Evolutionary conservation across 257 asterid species (phyloP).

Genomic region (Nicotiana tabacum): DNA sequence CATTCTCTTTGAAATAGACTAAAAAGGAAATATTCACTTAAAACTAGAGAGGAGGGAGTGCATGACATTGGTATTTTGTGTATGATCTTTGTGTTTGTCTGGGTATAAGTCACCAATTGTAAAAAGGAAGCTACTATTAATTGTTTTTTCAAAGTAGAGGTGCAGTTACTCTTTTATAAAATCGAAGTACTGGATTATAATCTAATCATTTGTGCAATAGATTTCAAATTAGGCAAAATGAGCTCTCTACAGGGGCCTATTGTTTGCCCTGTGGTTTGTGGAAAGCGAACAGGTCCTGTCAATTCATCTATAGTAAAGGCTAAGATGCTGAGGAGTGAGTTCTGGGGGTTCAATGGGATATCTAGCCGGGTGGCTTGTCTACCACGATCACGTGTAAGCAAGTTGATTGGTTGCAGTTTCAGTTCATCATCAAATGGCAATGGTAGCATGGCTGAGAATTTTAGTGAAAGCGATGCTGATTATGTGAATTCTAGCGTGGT

Average conservation of each 20-base stretch:
- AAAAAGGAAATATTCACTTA: too few relatives aligned
- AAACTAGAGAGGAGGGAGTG: too few relatives aligned
- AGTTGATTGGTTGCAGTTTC: constrained; percentile 46
- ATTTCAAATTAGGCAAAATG: constrained; percentile 10
- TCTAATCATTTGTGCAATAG: neutral
- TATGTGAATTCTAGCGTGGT: constrained; percentile 78
- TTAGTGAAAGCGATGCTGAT: constrained; percentile 67
- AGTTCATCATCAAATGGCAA: constrained; percentile 87
- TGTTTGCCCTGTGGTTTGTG: constrained; percentile 53
- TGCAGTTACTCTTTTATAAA: neutral
- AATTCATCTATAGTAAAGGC: constrained; percentile 42
- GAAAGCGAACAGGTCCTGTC: constrained; percentile 45
- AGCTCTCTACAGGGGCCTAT: constrained; percentile 41
- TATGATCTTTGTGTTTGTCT: neutral
- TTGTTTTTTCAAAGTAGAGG: neutral
- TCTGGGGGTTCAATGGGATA: constrained; percentile 46
- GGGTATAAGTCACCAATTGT: neutral
- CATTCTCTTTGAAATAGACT: too few relatives aligned
- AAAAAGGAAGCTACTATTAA: neutral
- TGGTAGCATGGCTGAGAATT: constrained; percentile 78
- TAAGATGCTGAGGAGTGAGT: constrained; percentile 38
- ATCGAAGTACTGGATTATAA: neutral
- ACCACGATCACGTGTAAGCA: constrained; percentile 24
- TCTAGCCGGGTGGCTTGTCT: constrained; percentile 16
- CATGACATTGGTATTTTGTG: neutral